Conservation (phyloP, 2,329 filamentous ascomycete genomes). For the Microcyclospora tardicrescens region DNA sequence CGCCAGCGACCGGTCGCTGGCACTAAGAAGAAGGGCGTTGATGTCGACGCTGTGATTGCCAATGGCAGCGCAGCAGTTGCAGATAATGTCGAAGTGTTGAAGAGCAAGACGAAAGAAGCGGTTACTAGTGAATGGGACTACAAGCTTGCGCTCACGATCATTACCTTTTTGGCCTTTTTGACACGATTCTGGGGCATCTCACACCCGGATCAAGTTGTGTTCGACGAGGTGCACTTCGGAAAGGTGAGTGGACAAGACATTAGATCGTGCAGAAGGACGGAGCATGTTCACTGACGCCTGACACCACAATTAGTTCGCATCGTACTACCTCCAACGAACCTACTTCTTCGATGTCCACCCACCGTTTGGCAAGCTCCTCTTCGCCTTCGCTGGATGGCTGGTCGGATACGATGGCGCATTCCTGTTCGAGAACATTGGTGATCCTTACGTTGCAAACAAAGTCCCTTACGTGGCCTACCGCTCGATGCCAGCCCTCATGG, state of each 20-base stretch:
- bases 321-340: constrained; percentile 81
- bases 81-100: constrained; percentile 27
- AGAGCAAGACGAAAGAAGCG: constrained; percentile 19
- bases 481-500: constrained; percentile 80
- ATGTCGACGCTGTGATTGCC: not conserved
- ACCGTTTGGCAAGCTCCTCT: constrained; percentile 94
- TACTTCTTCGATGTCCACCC: constrained; percentile 99
- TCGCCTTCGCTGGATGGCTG: constrained; percentile 93
- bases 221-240: constrained; percentile 98
- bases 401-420: constrained; percentile 95
- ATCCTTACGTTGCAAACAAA: constrained; percentile 93
- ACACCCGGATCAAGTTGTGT: constrained; percentile 92
- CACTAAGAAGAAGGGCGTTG: not conserved
- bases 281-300: constrained; percentile 2
- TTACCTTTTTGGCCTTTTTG: constrained; percentile 73
- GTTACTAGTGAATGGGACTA: constrained; percentile 58
- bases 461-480: constrained; percentile 96
- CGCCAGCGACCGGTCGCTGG: not conserved
- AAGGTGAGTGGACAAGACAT: constrained; percentile 53
- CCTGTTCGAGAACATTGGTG: constrained; percentile 97
- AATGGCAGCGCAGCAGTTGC: constrained; percentile 25
- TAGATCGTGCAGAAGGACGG: not conserved
- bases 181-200: constrained; percentile 94
- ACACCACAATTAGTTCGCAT: constrained; percentile 32
- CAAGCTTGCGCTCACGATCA: constrained; percentile 60